Evolutionary conservation across 805 yeast species (phyloP), one percentile per base, ranked within the genome.

Genomic region (Crinitomyces ghanaensis): DNA sequence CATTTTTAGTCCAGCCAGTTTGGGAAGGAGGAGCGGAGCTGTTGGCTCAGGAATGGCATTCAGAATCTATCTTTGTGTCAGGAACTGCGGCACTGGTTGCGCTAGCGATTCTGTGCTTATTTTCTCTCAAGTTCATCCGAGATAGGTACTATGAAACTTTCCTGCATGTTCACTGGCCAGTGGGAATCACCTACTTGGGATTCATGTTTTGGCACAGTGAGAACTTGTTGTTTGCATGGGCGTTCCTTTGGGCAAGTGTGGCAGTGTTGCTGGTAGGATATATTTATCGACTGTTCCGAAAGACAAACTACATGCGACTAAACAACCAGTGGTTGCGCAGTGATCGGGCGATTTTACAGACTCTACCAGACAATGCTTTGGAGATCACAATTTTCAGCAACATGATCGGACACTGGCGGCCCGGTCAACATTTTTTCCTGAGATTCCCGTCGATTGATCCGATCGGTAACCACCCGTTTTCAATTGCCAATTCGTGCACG

Each of bases 111-210:
- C 27, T 43, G 34, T 30, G 35, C 26, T 31, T 36, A 17, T 38
- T 33, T 16, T 37, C 42, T 9, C 27, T 41, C 25, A 20, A 34
- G 23, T n/a, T 20, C n/a, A 28, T 43, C 13, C 33, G 46, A 9
- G 23, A 36, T 15, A 13, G 33, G 17, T 43, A 19, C 26, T 43
- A 43, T 23, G 46, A 43, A 31, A 18, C 31, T 17, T 43, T 43
- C 32, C 22, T 43, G 15, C 34, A 30, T 19, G 26, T 41, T 11
- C 46, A 43, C 31, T 43, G 46, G 46, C 44, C 44, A 4, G 38
- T 35, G 9, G 44, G 36, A 6, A 24, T 43, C 4, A 39, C 36
- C 4, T 43, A 38, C 27, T 20, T 37, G 22, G 46, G 42, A 5
- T 27, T 42, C 9, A 20, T 43, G 30, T 35, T 30, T 21, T 43